phyloP scores from a whole-genome alignment of 148 eudicot genomes.

The Vaccinium vitisidaea region DNA sequence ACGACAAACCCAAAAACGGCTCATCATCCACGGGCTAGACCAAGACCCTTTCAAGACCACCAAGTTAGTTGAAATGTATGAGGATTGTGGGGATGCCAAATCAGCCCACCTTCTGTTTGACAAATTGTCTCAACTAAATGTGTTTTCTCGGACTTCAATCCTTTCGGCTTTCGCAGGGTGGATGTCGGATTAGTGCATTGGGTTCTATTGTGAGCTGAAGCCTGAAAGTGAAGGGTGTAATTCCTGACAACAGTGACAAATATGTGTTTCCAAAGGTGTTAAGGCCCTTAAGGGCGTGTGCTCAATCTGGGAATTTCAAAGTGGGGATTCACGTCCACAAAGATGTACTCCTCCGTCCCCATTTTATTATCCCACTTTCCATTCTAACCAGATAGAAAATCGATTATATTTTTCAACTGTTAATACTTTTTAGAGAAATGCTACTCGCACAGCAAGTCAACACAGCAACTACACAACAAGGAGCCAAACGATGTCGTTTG shows the following conservation, averaged over 20 bases:
- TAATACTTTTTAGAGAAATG: too few relatives aligned
- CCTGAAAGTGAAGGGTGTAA: slow-evolving; percentile 27
- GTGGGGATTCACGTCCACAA: slow-evolving; percentile 43
- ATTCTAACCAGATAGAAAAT: too few relatives aligned
- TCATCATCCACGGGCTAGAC: slow-evolving; percentile 35
- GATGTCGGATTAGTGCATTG: slow-evolving; percentile 27
- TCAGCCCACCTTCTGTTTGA: slow-evolving; percentile 49
- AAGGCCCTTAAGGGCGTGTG: slow-evolving; percentile 29
- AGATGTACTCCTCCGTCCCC: slow-evolving; percentile 18
- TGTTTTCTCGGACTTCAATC: slow-evolving; percentile 51
- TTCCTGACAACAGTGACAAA: slow-evolving; percentile 30
- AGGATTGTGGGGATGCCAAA: slow-evolving; percentile 28
- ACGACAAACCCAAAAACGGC: slow-evolving; percentile 45
- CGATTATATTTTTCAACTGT: too few relatives aligned
- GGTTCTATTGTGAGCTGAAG: slow-evolving; percentile 33
- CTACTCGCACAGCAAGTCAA: too few relatives aligned
- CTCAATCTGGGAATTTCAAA: slow-evolving; percentile 16
- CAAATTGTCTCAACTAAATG: slow-evolving; percentile 43
- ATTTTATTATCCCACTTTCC: too few relatives aligned
- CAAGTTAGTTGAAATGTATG: slow-evolving; percentile 44
- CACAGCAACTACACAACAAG: too few relatives aligned
- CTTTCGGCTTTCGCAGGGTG: slow-evolving; percentile 39
- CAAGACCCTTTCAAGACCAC: slow-evolving; percentile 38
- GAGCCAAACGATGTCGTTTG: too few relatives aligned
- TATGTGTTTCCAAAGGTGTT: slow-evolving; percentile 52